Percentiles rank a stretch among this genome's conserved stretches.
These are phyloP conservation scores for Mrakia frigida DNA, from an alignment of 768 basidiomycete species.

Conservation along the genomic window DNA sequence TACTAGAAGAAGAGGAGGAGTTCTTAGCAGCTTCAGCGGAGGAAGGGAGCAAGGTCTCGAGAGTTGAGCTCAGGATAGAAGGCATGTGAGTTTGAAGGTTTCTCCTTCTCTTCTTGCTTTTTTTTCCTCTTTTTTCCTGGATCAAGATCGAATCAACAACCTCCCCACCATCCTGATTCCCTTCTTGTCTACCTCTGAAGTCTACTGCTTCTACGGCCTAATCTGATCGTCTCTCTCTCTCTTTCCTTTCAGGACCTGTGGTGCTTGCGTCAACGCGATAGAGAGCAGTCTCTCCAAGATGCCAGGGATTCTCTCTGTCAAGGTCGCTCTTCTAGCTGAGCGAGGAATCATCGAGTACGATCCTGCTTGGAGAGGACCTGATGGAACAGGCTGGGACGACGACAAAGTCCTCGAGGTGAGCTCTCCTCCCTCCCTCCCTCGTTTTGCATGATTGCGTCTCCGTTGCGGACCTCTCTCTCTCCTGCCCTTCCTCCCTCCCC, in stretches of 20 bases:
- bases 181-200: background rate
- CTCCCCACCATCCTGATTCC: background rate
- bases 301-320: conserved; percentile 81
- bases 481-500: background rate
- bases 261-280: conserved; percentile 45
- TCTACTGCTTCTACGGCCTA: background rate
- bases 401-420: conserved; percentile 72
- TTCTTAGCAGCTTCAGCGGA: background rate
- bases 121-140: background rate
- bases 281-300: conserved; percentile 49
- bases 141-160: background rate
- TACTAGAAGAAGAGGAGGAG: conserved; percentile 2
- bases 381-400: conserved; percentile 57
- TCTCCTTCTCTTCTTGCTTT: background rate
- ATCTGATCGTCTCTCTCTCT: background rate
- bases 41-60: background rate
- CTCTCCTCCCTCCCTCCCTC: too few species aligned
- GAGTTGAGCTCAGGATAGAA: conserved; percentile 28
- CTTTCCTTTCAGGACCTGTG: conserved; percentile 37
- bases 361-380: conserved; percentile 46
- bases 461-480: background rate
- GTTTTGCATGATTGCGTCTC: background rate
- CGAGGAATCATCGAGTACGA: conserved; percentile 88
- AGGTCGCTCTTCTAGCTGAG: conserved; percentile 96
- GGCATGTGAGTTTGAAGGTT: conserved; percentile 29